Base-by-base conservation (phyloP, 2,329 filamentous ascomycete genomes). In the Apiospora kogelbergensis region DNA sequence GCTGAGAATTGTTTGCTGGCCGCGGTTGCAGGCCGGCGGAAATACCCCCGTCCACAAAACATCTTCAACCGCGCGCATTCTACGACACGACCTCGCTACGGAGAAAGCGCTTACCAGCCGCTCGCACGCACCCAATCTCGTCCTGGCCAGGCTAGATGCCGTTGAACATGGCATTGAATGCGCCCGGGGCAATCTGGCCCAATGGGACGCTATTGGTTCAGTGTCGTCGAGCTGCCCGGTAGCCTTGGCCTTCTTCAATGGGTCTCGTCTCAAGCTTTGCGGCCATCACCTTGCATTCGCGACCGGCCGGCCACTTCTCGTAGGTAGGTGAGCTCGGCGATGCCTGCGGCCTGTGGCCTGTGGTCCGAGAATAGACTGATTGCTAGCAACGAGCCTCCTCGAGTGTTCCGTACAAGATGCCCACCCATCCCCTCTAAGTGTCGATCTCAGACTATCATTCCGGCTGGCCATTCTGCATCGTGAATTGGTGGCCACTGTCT, bases 401-500 rank as follows among this genome's bases (percentile, higher is more conserved):
- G n/a, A 37, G 22, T 67, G 64, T 45, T 44, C 48, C 69, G 63
- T 70, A 70, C 69, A 70, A 70, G 67, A 70, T 60, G 65, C 63
- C 26, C 57, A 33, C 57, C 20, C 57, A 24, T 30, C 67, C 64
- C 41, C 30, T 22, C 30, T 41, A 24, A 26, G 20, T 42, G 66
- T 37, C 65, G 53, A 67, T 67, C 46, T 45, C 40, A 42, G 13
- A 40, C 2, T 65, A 64, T 64, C 53, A 42, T 67, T 67, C 53
- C 44, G 53, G 53, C 66, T 37, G 37, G 63, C 41, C 46, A 46
- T 41, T 70, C 63, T 68, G 46, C 57, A 63, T 68, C 63, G 65
- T 63, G 37, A 63, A 37, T 15, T 40, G 44, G 41, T 30, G 37
- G 46, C 44, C 60, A 45, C 22, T 63, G 24, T 42, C 33, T n/a